Conservation (phyloP, 805 yeast species). For the Zygosaccharomyces siamensis region DNA sequence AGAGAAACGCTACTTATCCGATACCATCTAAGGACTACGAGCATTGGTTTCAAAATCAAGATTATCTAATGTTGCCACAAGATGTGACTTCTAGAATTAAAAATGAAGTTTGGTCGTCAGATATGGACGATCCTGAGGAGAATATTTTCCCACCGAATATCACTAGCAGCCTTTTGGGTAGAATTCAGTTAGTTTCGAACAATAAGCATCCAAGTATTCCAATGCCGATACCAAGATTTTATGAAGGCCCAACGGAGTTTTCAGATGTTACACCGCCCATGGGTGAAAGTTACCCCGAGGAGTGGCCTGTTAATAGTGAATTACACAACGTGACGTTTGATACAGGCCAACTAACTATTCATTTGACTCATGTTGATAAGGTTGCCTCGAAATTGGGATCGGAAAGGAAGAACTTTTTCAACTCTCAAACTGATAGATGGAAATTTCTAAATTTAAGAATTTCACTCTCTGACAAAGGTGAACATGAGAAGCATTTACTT, state of each 20-base stretch:
- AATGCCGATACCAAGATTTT: slow-evolving; percentile 36
- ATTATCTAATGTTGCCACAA: slow-evolving; percentile 57
- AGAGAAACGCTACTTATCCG: slow-evolving; percentile 52
- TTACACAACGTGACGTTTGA: slow-evolving; percentile 30
- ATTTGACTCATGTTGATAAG: slow-evolving; percentile 22
- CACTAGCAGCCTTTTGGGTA: slow-evolving; percentile 45
- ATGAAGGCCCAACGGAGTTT: slow-evolving; percentile 29
- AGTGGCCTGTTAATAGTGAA: slow-evolving; percentile 22
- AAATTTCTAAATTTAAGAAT: slow-evolving; percentile 37
- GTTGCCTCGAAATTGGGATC: slow-evolving; percentile 18
- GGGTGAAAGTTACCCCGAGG: slow-evolving; percentile 26
- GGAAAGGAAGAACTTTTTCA: slow-evolving; percentile 22
- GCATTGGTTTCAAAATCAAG: slow-evolving; percentile 46
- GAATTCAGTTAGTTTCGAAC: slow-evolving; percentile 30
- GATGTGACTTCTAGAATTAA: slow-evolving; percentile 45
- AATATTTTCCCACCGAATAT: slow-evolving; percentile 41
- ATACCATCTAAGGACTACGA: slow-evolving; percentile 42
- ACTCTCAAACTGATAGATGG: slow-evolving; percentile 36
- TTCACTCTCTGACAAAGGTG: slow-evolving; percentile 41
- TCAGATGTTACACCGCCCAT: slow-evolving; percentile 25
- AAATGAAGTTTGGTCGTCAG: slow-evolving; percentile 46
- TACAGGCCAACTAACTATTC: slow-evolving; percentile 25
- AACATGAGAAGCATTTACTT: slow-evolving; percentile 46
- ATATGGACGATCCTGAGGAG: slow-evolving; percentile 25
- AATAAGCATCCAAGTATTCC: slow-evolving; percentile 15